Base-by-base conservation (phyloP, 2,329 filamentous ascomycete genomes). In the Botrytis cinerea region DNA sequence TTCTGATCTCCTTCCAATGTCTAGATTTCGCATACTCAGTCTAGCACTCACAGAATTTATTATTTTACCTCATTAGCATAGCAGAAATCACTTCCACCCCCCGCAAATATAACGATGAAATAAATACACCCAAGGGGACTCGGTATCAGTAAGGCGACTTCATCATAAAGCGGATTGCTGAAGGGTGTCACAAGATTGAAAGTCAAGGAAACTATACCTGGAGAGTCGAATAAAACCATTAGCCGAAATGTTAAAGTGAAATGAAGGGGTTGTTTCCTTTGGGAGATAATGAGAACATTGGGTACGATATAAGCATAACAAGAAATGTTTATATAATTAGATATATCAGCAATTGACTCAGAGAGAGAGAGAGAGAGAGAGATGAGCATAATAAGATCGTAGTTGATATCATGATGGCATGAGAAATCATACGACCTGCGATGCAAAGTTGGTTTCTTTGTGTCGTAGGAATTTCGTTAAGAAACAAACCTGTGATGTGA, bases 101-200 rank as follows among this genome's bases (percentile, higher is more conserved):
- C 25, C 1, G 25, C 12, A n/a, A n/a, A n/a, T 16, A n/a, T n/a
- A n/a, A 54, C 25, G 10, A 16, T 16, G 25, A n/a, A 16, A 54
- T n/a, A 7, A 2, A 14, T 1, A n/a, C 12, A 3, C 25, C 25
- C 12, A 54, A 16, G 25, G 25, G 25, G 5, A 54, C 25, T 16
- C 25, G 2, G 25, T 54, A 54, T 54, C 48, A 16, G 12, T n/a
- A n/a, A n/a, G 6, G 12, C 2, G 25, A 54, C 48, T 2, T 54
- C 62, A 60, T 59, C 43, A 4, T 38, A 38, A 25, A 20, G 25
- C 28, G 40, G 22, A 66, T 38, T 57, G 8, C 67, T 46, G 14
- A 70, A 61, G n/a, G 60, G 28, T 14, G 40, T 48, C 14, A 48
- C 68, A n/a, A 54, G 12, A 20, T 70, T 40, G 22, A n/a, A 70